phyloP scores from a whole-genome alignment of 148 eudicot genomes.

The Rhododendron henanense region DNA sequence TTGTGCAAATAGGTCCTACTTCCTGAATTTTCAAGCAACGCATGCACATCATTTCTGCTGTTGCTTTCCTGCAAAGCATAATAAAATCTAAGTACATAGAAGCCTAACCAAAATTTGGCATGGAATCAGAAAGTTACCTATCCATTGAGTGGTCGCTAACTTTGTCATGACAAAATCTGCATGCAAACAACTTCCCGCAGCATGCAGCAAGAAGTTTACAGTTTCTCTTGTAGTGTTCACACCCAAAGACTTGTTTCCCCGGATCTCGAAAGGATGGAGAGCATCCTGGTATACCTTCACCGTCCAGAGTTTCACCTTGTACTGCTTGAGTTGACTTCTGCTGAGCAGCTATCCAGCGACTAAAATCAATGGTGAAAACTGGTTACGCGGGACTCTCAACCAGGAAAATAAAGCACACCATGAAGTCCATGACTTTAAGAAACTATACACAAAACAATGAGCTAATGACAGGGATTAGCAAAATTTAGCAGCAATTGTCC shows the following conservation, averaged over 20 bases:
- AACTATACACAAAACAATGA: background rate
- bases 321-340: constrained; percentile 63
- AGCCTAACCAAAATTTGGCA: background rate
- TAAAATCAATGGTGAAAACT: constrained; percentile 12
- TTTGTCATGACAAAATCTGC: constrained; percentile 92
- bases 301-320: constrained; percentile 39
- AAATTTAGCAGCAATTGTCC: background rate
- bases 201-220: constrained; percentile 94
- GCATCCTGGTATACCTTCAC: constrained; percentile 53
- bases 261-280: constrained; percentile 75
- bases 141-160: constrained; percentile 96
- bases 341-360: constrained; percentile 97
- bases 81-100: background rate
- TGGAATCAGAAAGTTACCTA: constrained; percentile 42
- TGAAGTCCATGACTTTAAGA: background rate
- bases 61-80: constrained; percentile 64
- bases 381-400: background rate
- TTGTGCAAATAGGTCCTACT: constrained; percentile 72
- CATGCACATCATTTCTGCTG: constrained; percentile 98
- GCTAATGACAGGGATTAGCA: background rate
- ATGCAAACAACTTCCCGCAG: constrained; percentile 69
- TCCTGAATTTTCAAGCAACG: constrained; percentile 78
- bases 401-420: background rate
- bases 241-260: constrained; percentile 64
- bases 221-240: constrained; percentile 90